Base-by-base conservation (phyloP, 2,329 filamentous ascomycete species). In the Neofusicoccum laricinum region DNA sequence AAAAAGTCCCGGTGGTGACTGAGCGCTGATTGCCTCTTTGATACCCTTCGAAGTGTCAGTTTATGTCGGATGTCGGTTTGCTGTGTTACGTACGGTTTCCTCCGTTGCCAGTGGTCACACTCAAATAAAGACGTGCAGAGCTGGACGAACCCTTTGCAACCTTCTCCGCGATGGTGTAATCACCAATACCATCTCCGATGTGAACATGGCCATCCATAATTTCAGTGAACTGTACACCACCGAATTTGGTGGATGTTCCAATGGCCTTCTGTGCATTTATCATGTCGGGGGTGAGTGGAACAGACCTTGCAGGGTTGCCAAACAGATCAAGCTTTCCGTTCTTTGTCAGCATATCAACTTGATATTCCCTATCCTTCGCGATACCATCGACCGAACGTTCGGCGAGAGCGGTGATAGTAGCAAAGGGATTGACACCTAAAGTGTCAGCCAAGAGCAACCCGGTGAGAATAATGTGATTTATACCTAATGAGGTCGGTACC, bases 341-440 rank as follows among this genome's bases (percentile, higher is more conserved):
- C 4, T 50, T 15, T 76, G 76, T 32, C 21, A 80, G 75, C 2
- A 75, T 73, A 64, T 82, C 79, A 59, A 88, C 82, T 5, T 64
- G 66, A 11, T 87, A 76, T 0, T 70, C 69, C 6, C 78, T 70
- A 8, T 76, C 75, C 59, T 75, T 67, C 2, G 82, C 79, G 58
- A 84, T 83, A 5, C 80, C 71, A 59, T 85, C 83, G 6, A 90
- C 81, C 0, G 85, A 84, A 10, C 88, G 80, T 74, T 90, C 88
- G 0, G 88, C 87, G 19, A 91, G 80, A 2, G 88, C 88, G 0
- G 87, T 84, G 67, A 90, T 90, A 1, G 88, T 91, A 1, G 88
- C 88, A 61, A 89, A 83, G 0, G 88, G 88, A 69, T 91, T 91
- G 2, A 87, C 86, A 0, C 70, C 67, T 71, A n/a, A 6, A 21